These are phyloP conservation scores for Glutinoglossum americanum DNA, from an alignment of 495 filamentous ascomycete genomes.

Conservation along the genomic window DNA sequence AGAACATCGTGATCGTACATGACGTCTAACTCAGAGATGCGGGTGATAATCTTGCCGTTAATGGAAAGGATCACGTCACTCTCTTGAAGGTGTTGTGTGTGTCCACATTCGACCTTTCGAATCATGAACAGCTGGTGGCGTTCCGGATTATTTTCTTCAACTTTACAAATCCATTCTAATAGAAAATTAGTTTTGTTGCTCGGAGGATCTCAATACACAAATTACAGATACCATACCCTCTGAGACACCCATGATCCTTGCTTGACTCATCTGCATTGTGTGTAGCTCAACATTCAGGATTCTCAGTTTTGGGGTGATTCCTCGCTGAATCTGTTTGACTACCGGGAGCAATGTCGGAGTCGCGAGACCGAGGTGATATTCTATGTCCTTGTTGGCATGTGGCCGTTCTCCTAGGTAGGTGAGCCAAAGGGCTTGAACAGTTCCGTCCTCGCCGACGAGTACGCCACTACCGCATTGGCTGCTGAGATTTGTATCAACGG, in stretches of 20 bases:
- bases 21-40: conserved; percentile 77
- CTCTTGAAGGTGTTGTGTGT: conserved; percentile 48
- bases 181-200: neutral
- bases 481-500: conserved; percentile 79
- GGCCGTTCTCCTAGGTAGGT: conserved; percentile 85
- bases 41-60: conserved; percentile 79
- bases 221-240: conserved; percentile 23
- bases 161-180: conserved; percentile 73
- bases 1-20: conserved; percentile 84
- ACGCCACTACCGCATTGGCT: conserved; percentile 91
- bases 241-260: conserved; percentile 90
- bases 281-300: conserved; percentile 90
- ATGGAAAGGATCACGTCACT: conserved; percentile 84
- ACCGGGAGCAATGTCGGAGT: conserved; percentile 77
- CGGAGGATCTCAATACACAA: neutral
- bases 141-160: conserved; percentile 65
- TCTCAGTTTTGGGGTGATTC: conserved; percentile 52
- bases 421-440: conserved; percentile 85
- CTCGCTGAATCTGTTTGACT: conserved; percentile 60
- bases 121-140: conserved; percentile 98
- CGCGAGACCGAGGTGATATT: conserved; percentile 87
- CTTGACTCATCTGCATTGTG: conserved; percentile 89
- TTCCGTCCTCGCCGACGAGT: conserved; percentile 70
- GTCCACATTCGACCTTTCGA: conserved; percentile 66
- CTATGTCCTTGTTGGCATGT: conserved; percentile 66